Conservation (phyloP, 768 basidiomycete genomes). For the Psilocybe cyanescens region DNA sequence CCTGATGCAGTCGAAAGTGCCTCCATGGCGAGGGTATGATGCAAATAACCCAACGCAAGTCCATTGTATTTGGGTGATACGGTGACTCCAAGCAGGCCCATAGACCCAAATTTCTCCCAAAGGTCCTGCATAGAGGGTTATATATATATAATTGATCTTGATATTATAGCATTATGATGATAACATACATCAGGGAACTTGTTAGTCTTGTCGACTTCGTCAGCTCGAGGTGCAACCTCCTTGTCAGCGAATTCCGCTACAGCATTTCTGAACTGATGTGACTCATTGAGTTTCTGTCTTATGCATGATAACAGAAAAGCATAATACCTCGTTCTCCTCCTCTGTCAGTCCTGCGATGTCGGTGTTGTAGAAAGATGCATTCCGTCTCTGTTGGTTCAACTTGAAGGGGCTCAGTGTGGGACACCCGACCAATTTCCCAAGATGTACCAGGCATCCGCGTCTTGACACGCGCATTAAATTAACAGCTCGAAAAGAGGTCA, state of each 20-base stretch:
- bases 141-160: slow-evolving; percentile 4
- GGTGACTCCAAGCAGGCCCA: slow-evolving; percentile 92
- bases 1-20: slow-evolving; percentile 90
- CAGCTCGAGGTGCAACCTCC: slow-evolving; percentile 86
- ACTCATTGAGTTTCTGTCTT: slow-evolving; percentile 2
- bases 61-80: slow-evolving; percentile 84
- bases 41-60: slow-evolving; percentile 79
- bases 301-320: slow-evolving; percentile 7
- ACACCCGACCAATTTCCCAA: not conserved
- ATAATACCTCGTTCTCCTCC: slow-evolving; percentile 75
- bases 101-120: slow-evolving; percentile 87
- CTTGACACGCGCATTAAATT: not conserved
- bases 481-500: not conserved
- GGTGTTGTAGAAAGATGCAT: slow-evolving; percentile 68
- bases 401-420: not conserved
- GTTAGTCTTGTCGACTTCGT: slow-evolving; percentile 85
- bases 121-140: slow-evolving; percentile 56
- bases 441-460: not conserved
- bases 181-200: slow-evolving; percentile 70
- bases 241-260: slow-evolving; percentile 80
- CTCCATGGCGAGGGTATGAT: slow-evolving; percentile 95
- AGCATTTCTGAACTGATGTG: slow-evolving; percentile 74
- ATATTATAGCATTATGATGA: not conserved
- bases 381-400: slow-evolving; percentile 22
- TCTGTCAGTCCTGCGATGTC: slow-evolving; percentile 79